Base-by-base conservation (phyloP, 1,284 basidiomycete species). In the Thelephora terrestris region DNA sequence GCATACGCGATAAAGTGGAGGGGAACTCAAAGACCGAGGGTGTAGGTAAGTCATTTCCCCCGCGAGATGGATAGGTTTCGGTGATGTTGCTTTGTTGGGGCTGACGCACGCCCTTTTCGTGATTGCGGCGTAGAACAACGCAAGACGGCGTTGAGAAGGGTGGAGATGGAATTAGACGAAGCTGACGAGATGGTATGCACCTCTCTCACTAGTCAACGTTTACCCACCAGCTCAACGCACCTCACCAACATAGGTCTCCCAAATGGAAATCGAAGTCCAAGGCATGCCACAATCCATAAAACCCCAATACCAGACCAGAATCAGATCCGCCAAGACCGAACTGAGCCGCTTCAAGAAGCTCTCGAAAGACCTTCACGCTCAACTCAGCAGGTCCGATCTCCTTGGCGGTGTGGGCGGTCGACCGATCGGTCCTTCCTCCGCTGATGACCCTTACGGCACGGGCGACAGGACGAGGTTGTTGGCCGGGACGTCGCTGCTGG, bases 191-290 rank as follows among this genome's bases (percentile, higher is more conserved):
- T 98, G 78, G 92, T 86, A 58, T 52, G 74, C 60, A 14, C 17
- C 24, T 21, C 25, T 45, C 21, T 9, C 24, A 7, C 50, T 10
- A 50, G 43, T 23, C 23, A 45, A 27, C 6, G n/a, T 7, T 34
- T 32, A 38, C 24, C 45, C 25, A 24, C 37, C 16, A 29, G 18
- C 53, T 55, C 40, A 54, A 49, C 40, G 9, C 6, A 29, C 27
- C 25, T 47, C 40, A 39, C 34, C 14, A 43, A 35, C 24, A 17
- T 57, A 95, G 92, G 78, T 96, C 55, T 91, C 91, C 32, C 96
- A 99, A 78, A 98, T 99, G 95, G 94, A 98, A 67, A 88, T 99
- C 53, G 96, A 99, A 70, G 85, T 96, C n/a, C 92, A 94, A 61
- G 87, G 89, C 10, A 94, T 98, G 64, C 93, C 94, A 0, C 83